Base-by-base conservation (phyloP, 768 basidiomycete species). In the Bullera alba region DNA sequence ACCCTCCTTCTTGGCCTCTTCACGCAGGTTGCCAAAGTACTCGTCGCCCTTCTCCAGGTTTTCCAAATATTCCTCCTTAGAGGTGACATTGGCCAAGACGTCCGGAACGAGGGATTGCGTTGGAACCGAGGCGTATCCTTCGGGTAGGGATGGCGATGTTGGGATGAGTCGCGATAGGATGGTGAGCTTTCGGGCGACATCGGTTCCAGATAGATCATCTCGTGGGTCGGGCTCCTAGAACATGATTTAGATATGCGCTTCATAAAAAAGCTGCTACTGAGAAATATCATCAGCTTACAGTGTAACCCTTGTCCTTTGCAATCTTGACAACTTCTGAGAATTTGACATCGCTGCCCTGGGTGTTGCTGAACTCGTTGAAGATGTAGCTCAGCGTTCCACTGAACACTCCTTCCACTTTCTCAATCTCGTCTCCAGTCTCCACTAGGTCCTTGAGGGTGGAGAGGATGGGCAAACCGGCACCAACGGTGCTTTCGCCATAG, bases 301-400 rank as follows among this genome's bases (percentile, higher is more conserved):
- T 99, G 74, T 92, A 99, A 1, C 95, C 95, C 60, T 88, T 87
- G 64, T 87, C 85, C 42, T 88, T 84, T 4, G 95, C 95, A 30
- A 83, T 72, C 51, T 80, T 80, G 48, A 99, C 93, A 29, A 97
- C 84, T 22, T 87, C 83, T 4, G 90, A 93, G 75, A 99, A 97
- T 59, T 72, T 75, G 49, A 71, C 71, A 46, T 68, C 58, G 42
- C 80, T 79, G 4, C 81, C 75, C 39, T 79, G 77, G 1, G 81
- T 82, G 3, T 81, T 83, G 2, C 87, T 84, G 76, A 91, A 88
- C 56, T 90, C 83, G 76, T 97, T 97, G 79, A 99, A 99, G 75
- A 99, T 97, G 76, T 97, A 99, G 69, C 86, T 89, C 79, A 99
- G 82, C 2, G 95, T 99, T 7, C 95, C 95, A 4, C 87, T 91